phyloP scores from a whole-genome alignment of 805 yeast species.

The Dipodascus geniculatus region DNA sequence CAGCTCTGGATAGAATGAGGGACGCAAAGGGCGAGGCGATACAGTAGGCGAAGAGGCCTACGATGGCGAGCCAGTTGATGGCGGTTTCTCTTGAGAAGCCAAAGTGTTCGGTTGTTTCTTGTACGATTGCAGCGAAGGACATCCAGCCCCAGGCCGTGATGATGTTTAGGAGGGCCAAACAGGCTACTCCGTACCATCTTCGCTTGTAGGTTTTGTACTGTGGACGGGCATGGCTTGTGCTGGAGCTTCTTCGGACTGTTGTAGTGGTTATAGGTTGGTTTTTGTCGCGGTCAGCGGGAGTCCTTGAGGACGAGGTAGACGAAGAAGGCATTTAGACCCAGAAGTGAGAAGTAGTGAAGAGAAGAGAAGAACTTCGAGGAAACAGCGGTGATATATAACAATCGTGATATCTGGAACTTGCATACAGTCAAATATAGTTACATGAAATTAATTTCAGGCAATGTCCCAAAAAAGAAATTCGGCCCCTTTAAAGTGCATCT shows the following conservation, averaged over 20 bases:
- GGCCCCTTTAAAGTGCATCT: background rate
- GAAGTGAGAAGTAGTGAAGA: background rate
- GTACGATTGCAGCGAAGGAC: constrained; percentile 23
- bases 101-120: constrained; percentile 16
- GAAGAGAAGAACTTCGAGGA: too few relatives aligned
- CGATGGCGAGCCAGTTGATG: constrained; percentile 26
- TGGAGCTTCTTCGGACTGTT: background rate
- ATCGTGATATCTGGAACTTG: too few relatives aligned
- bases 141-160: constrained; percentile 26
- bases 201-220: constrained; percentile 20
- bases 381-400: too few relatives aligned
- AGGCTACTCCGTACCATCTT: constrained; percentile 24
- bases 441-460: background rate
- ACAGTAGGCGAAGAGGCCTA: constrained; percentile 21
- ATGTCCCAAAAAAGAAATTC: background rate
- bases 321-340: background rate
- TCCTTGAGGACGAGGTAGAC: background rate
- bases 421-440: too few relatives aligned
- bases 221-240: background rate
- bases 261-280: background rate
- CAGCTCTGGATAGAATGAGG: constrained; percentile 13
- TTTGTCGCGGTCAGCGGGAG: background rate
- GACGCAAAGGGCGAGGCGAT: constrained; percentile 20
- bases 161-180: constrained; percentile 20
- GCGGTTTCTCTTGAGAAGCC: constrained; percentile 17